These are phyloP conservation scores for Abelmoschus esculentus DNA, from an alignment of 345 rosid genomes.

Conservation along the genomic window DNA sequence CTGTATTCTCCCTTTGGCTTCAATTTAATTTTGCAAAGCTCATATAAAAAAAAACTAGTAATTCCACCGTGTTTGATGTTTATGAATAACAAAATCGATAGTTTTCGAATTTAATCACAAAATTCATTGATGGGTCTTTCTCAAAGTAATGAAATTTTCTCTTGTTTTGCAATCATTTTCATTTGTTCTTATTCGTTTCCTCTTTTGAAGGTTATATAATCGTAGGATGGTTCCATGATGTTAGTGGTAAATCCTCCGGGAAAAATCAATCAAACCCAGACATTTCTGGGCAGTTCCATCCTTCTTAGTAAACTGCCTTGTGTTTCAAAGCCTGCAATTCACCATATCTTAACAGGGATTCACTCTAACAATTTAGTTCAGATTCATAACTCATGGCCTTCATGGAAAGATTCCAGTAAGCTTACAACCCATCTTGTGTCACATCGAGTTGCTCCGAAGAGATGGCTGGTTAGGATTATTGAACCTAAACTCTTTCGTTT, in stretches of 20 bases:
- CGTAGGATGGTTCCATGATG: neutral
- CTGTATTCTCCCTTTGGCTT: neutral
- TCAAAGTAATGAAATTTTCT: neutral
- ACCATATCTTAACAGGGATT: slow-evolving; percentile 20
- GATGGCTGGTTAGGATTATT: slow-evolving; percentile 47
- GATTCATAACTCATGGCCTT: slow-evolving; percentile 22
- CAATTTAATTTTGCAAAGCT: neutral
- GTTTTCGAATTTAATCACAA: neutral
- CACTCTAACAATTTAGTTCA: slow-evolving; percentile 20
- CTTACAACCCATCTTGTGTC: slow-evolving; percentile 20
- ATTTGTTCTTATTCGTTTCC: slow-evolving; percentile 12
- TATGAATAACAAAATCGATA: neutral
- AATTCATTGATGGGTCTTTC: neutral
- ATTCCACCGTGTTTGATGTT: neutral
- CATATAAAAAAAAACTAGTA: no score
- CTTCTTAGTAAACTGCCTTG: slow-evolving; percentile 19
- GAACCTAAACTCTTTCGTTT: neutral
- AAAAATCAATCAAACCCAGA: slow-evolving; percentile 23
- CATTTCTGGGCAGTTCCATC: slow-evolving; percentile 15
- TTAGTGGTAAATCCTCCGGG: neutral
- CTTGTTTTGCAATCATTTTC: neutral
- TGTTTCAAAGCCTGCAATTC: neutral
- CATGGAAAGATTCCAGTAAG: slow-evolving; percentile 31
- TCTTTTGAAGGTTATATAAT: neutral
- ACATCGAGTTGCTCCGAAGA: slow-evolving; percentile 27